Evolutionary conservation across 305 asterid genomes (phyloP).

Genomic region (Fraxinus baroniana): DNA sequence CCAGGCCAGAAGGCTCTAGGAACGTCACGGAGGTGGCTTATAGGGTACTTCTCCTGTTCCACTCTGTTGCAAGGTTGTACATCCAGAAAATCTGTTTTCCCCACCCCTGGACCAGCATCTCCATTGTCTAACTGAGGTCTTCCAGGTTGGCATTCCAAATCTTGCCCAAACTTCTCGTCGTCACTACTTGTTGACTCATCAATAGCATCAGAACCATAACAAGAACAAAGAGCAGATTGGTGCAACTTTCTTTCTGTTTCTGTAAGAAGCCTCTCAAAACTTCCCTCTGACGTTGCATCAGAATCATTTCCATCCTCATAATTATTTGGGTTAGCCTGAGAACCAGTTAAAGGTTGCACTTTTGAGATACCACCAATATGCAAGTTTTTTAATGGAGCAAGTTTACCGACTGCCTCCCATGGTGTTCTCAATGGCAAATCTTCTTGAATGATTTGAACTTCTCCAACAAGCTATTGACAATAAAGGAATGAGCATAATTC

Average conservation of each 20-base stretch:
- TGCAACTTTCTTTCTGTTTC: conserved; percentile 72
- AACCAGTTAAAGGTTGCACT: conserved; percentile 25
- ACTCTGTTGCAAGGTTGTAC: conserved; percentile 31
- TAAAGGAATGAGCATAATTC: conserved; percentile 19
- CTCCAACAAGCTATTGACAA: conserved; percentile 66
- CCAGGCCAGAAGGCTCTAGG: conserved; percentile 86
- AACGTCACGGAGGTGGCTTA: conserved; percentile 55
- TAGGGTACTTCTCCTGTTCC: conserved; percentile 38
- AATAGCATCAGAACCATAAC: conserved; percentile 40
- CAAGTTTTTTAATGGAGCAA: conserved; percentile 54
- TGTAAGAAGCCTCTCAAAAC: conserved; percentile 83
- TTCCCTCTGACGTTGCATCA: conserved; percentile 77
- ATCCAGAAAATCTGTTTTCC: conserved; percentile 33
- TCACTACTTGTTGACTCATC: conserved; percentile 64
- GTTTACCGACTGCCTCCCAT: conserved; percentile 74
- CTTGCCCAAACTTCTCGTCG: conserved; percentile 56
- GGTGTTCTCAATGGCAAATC: conserved; percentile 83
- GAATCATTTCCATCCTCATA: conserved; percentile 65
- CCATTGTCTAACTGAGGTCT: conserved; percentile 41
- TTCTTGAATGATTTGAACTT: conserved; percentile 77
- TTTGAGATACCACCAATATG: conserved; percentile 22
- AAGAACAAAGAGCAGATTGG: conserved; percentile 57
- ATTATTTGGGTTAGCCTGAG: conserved; percentile 25
- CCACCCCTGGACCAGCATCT: conserved; percentile 28
- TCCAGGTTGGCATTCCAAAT: conserved; percentile 29